Evolutionary conservation across 2,329 filamentous ascomycete species (phyloP).

Genomic region (Xylariaceae sp.): DNA sequence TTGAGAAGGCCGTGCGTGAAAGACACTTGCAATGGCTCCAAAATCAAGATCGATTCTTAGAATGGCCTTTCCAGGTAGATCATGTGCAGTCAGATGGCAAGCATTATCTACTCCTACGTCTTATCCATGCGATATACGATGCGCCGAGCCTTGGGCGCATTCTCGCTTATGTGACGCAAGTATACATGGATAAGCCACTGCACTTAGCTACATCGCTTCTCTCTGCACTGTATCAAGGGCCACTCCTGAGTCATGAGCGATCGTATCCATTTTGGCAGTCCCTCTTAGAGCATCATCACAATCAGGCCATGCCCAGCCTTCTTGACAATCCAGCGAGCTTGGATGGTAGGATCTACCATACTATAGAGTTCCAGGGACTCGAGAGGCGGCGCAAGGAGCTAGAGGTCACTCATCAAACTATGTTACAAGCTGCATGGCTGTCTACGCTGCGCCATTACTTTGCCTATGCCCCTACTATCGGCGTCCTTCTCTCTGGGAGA

Average conservation of each 20-base stretch:
- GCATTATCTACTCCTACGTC: constrained; percentile 54
- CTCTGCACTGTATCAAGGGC: constrained; percentile 65
- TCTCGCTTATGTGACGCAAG: constrained; percentile 52
- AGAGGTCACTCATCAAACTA: constrained; percentile 72
- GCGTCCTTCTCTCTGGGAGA: constrained; percentile 75
- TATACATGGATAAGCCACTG: constrained; percentile 41
- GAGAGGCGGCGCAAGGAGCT: constrained; percentile 53
- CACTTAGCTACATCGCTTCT: constrained; percentile 54
- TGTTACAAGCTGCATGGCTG: constrained; percentile 73
- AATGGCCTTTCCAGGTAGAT: constrained; percentile 50
- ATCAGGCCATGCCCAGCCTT: constrained; percentile 20
- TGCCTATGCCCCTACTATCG: constrained; percentile 52
- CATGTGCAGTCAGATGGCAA: constrained; percentile 30
- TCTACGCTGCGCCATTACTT: constrained; percentile 54
- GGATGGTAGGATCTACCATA: constrained; percentile 24
- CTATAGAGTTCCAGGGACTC: constrained; percentile 41
- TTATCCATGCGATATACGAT: constrained; percentile 88
- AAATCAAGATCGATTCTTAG: constrained; percentile 46
- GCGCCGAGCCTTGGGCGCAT: constrained; percentile 72
- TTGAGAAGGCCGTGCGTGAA: constrained; percentile 33
- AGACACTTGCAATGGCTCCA: constrained; percentile 49
- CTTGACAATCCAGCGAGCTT: constrained; percentile 1
- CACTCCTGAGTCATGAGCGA: constrained; percentile 46
- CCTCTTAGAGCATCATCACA: constrained; percentile 42
- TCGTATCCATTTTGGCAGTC: constrained; percentile 63